Conservation (phyloP, 768 basidiomycete species). For the Strobilomyces echinocephalus region DNA sequence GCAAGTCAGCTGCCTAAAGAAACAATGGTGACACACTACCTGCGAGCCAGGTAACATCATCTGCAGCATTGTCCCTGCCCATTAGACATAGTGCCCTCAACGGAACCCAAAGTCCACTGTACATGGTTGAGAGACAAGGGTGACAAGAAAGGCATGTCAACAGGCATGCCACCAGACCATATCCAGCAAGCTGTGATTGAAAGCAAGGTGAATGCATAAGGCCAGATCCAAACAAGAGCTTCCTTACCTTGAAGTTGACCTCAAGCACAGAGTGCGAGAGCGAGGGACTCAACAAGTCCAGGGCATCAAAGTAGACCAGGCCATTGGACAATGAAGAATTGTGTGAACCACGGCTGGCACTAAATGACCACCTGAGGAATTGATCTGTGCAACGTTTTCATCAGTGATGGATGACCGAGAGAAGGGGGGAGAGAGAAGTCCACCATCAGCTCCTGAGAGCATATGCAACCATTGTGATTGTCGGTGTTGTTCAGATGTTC, state of each 20-base stretch:
- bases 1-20: too few species aligned
- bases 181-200: conserved; percentile 9
- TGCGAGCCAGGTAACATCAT: too few species aligned
- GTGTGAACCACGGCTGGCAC: neutral
- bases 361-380: neutral
- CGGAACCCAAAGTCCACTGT: conserved; percentile 3
- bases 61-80: too few species aligned
- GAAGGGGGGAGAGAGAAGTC: neutral
- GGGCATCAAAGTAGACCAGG: conserved; percentile 24
- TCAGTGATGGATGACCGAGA: conserved; percentile 2
- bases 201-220: conserved; percentile 1
- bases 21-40: too few species aligned
- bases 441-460: neutral
- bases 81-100: conserved; percentile 11
- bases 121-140: conserved; percentile 6
- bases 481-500: neutral
- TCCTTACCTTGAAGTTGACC: conserved; percentile 9
- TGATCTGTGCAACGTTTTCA: conserved; percentile 6
- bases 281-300: conserved; percentile 14
- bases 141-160: conserved; percentile 13
- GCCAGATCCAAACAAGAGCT: neutral
- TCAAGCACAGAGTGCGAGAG: conserved; percentile 2
- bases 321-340: conserved; percentile 7
- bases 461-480: neutral
- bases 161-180: conserved; percentile 8